Conservation (phyloP, 208 protist species). For the Tritrichomonas musculus region DNA sequence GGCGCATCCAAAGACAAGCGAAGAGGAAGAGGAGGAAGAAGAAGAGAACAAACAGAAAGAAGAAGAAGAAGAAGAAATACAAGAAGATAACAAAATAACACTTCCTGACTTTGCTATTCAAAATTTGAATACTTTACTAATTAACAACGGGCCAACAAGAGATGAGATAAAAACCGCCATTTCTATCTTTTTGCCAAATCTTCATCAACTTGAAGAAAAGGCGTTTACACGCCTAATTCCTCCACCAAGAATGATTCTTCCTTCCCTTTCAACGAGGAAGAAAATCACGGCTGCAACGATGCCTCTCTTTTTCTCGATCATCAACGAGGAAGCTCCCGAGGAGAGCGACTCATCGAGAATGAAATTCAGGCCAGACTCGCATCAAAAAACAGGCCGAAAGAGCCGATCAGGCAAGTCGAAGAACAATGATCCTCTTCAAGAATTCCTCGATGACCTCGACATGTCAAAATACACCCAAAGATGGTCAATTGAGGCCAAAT, state of each 20-base stretch:
- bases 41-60: too few relatives aligned
- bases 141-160: too few relatives aligned
- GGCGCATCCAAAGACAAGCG: too few relatives aligned
- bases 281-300: not conserved
- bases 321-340: not conserved
- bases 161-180: not conserved
- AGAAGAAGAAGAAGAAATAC: too few relatives aligned
- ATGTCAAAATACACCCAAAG: not conserved
- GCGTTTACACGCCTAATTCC: not conserved
- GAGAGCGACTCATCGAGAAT: not conserved
- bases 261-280: not conserved
- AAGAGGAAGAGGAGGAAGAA: too few relatives aligned
- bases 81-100: too few relatives aligned
- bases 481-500: conserved; percentile 18
- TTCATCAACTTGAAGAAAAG: not conserved
- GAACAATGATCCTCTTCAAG: not conserved
- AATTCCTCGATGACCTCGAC: not conserved
- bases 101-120: too few relatives aligned
- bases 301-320: not conserved
- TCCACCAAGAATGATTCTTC: not conserved
- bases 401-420: not conserved
- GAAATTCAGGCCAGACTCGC: not conserved
- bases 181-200: not conserved
- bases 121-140: too few relatives aligned
- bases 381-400: not conserved